phyloP scores from a whole-genome alignment of 768 basidiomycete species.

The Termitomyces sp. region DNA sequence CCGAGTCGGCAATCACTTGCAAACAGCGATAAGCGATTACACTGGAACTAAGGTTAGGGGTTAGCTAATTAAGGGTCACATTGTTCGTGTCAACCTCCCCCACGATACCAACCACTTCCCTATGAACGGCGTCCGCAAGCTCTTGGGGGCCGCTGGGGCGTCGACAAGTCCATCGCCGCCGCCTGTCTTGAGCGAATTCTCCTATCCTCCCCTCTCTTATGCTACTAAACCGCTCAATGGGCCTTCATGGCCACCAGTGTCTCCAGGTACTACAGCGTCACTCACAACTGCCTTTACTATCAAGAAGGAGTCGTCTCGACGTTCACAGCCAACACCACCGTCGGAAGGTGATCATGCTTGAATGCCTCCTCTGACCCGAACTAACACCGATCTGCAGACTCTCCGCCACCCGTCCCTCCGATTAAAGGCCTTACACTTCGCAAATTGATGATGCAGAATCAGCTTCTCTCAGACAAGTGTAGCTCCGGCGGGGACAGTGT shows the following conservation, averaged over 20 bases:
- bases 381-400: constrained; percentile 19
- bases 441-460: constrained; percentile 9
- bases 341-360: constrained; percentile 15
- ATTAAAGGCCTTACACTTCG: constrained; percentile 7
- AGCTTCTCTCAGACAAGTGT: constrained; percentile 28
- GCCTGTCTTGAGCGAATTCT: constrained; percentile 13
- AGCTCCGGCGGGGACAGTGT: constrained; percentile 13
- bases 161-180: constrained; percentile 20
- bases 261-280: constrained; percentile 26
- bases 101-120: constrained; percentile 9
- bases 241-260: constrained; percentile 41
- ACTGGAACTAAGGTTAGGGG: constrained; percentile 14
- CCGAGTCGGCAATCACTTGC: not conserved
- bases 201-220: constrained; percentile 18
- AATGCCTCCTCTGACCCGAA: constrained; percentile 16
- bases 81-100: not conserved
- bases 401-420: constrained; percentile 12
- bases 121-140: constrained; percentile 73
- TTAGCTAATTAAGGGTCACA: constrained; percentile 11
- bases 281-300: constrained; percentile 40
- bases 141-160: constrained; percentile 40
- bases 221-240: constrained; percentile 18
- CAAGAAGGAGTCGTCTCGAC: constrained; percentile 43
- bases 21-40: not conserved
- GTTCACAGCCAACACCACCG: constrained; percentile 20